Base-by-base conservation (phyloP, 768 basidiomycete species). In the Boletus pseudopeckii region DNA sequence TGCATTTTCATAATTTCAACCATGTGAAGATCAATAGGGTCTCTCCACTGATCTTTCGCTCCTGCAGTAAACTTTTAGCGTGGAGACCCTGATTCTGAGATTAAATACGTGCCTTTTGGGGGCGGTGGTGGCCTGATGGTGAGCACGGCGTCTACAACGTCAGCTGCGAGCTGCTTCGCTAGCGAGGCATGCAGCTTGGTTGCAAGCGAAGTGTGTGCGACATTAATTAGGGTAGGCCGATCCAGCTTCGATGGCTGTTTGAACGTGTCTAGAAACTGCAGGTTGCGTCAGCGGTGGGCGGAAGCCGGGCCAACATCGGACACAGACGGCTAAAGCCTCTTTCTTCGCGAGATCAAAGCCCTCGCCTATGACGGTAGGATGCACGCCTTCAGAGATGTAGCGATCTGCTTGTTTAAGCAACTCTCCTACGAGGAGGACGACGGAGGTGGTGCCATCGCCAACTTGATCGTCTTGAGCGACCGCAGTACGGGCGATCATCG, bases 1-100 rank as follows among this genome's bases (percentile, higher is more conserved):
- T 97, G 96, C 97, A 99, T 99, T 77, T 98, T 98, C 97, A 98
- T 98, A 57, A 98, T 86, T 75, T 99, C 97, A 48, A 99, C 77
- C 97, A 99, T 99, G 75, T 98, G 96, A 52, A 99, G 78, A 76
- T 99, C 97, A 67, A 98, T 95, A 46, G 95, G 93, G 62, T 94
- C 86, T 49, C 80, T 81, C 79, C 83, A 88, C 61, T 85, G 83
- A 65, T 88, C 85, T 57, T 76, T 74, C 18, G 80, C 71, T 57
- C 81, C 84, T 88, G 59, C 48, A 52, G 52, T 57, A 59, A 56
- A 62, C 49, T 61, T 61, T 64, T 60, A 64, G 59, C 53, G 49
- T 54, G 61, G 39, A 57, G 44, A 69, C 71, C 71, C 69, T 68
- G 44, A 33, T 54, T 45, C 36, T 52, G 17, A 61, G 30, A 55